Evolutionary conservation across 352 stramenopile genomes (phyloP).

Genomic region (Lagenidium sp.): DNA sequence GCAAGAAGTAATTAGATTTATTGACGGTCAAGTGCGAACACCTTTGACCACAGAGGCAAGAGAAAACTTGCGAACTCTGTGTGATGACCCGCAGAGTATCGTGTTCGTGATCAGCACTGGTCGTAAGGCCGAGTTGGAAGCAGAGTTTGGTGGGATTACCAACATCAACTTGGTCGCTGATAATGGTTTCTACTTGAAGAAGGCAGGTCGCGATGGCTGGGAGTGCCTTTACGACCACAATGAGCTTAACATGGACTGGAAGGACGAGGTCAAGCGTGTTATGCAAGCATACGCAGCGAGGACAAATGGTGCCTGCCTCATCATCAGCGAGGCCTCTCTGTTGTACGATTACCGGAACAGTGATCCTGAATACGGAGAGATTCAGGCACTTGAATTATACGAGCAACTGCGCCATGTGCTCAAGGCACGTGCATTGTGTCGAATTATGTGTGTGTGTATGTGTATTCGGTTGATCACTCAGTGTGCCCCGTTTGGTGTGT

Average conservation of each 20-base stretch:
- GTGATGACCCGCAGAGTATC: constrained; percentile 45
- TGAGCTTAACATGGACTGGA: constrained; percentile 86
- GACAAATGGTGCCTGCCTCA: constrained; percentile 97
- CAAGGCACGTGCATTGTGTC: constrained; percentile 40
- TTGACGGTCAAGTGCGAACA: constrained; percentile 63
- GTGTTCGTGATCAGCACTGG: constrained; percentile 66
- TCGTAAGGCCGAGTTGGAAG: constrained; percentile 26
- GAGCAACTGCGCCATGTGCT: constrained; percentile 93
- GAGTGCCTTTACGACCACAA: constrained; percentile 50
- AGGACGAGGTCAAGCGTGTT: constrained; percentile 88
- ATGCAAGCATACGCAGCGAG: constrained; percentile 96
- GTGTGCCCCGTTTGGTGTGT: constrained; percentile 39
- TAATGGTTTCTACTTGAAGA: constrained; percentile 61
- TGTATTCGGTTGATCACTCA: too few species aligned
- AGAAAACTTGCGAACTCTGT: constrained; percentile 45
- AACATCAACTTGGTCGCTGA: constrained; percentile 52
- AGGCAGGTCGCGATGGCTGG: constrained; percentile 24
- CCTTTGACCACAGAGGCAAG: constrained; percentile 45
- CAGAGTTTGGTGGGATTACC: constrained; percentile 23
- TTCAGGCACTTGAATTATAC: constrained; percentile 91
- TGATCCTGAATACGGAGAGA: constrained; percentile 97
- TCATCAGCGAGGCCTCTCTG: constrained; percentile 95
- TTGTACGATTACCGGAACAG: constrained; percentile 98
- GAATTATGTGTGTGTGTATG: neutral
- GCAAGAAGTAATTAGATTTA: constrained; percentile 34